These are phyloP conservation scores for Colletotrichum acutatum DNA, from an alignment of 2,329 filamentous ascomycete genomes.

Conservation along the genomic window DNA sequence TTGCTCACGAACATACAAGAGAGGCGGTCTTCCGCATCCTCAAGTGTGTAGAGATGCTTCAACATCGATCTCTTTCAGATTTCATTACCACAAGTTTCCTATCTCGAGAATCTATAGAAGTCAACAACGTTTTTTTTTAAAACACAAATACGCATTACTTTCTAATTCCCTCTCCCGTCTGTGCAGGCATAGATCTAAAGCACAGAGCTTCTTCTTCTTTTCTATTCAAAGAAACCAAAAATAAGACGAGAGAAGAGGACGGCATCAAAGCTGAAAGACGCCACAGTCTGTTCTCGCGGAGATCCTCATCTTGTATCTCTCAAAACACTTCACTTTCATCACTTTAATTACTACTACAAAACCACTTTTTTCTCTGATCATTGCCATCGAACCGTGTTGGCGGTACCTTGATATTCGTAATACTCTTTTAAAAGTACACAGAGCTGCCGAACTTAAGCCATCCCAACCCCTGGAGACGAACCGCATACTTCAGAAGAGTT, in stretches of 20 bases:
- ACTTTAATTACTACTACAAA: background rate
- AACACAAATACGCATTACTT: background rate
- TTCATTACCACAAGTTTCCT: background rate
- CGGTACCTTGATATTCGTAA: background rate
- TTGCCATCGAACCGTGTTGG: background rate
- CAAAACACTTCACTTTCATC: background rate
- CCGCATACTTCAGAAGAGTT: background rate
- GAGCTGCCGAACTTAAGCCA: background rate
- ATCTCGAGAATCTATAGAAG: slow-evolving; percentile 11
- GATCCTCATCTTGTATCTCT: slow-evolving; percentile 19
- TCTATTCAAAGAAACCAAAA: background rate
- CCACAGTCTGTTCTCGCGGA: slow-evolving; percentile 26
- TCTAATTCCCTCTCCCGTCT: slow-evolving; percentile 10
- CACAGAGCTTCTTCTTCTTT: background rate
- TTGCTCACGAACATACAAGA: slow-evolving; percentile 10
- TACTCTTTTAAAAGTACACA: background rate
- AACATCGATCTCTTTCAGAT: background rate
- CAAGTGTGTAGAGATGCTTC: background rate
- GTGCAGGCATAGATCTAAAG: slow-evolving; percentile 28
- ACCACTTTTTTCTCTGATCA: background rate
- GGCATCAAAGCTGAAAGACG: slow-evolving; percentile 22
- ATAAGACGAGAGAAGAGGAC: background rate
- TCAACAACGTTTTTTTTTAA: background rate
- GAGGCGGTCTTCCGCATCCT: background rate
- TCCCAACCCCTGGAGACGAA: background rate